Conservation (phyloP, 805 yeast genomes). For the Candida multigemmis region DNA sequence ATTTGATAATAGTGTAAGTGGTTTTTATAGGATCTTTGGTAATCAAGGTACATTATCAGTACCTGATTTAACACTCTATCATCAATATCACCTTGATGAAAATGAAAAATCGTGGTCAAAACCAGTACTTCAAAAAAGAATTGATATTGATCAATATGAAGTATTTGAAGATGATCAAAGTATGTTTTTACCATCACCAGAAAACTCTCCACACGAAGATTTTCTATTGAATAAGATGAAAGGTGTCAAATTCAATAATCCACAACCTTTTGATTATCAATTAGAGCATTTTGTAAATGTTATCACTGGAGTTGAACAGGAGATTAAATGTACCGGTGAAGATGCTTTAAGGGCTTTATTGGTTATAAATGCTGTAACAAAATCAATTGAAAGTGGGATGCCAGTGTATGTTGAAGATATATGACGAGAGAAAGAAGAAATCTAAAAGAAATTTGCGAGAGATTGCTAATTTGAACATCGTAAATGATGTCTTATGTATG, state of each 20-base stretch:
- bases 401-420: constrained; percentile 10
- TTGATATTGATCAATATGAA: constrained; percentile 6
- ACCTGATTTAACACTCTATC: constrained; percentile 31
- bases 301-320: constrained; percentile 13
- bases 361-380: constrained; percentile 25
- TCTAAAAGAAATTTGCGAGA: too few relatives aligned
- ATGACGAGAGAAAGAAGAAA: too few relatives aligned
- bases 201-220: too few relatives aligned
- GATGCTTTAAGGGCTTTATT: constrained; percentile 30
- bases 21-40: constrained; percentile 31
- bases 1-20: constrained; percentile 15
- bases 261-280: constrained; percentile 29
- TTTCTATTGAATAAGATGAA: constrained; percentile 10
- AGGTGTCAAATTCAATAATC: constrained; percentile 4
- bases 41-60: constrained; percentile 28
- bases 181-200: constrained; percentile 1
- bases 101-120: constrained; percentile 15
- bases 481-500: too few relatives aligned
- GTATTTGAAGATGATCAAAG: constrained; percentile 3
- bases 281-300: constrained; percentile 29
- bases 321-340: constrained; percentile 22
- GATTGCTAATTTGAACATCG: too few relatives aligned
- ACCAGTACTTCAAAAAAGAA: too few relatives aligned
- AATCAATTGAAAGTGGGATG: constrained; percentile 22
- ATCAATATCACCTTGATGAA: constrained; percentile 13